A percentile compares a stretch with the other conserved stretches of the same genome.
Conservation (phyloP, 148 eudicot species). For the Vaccinium corymbosum region DNA sequence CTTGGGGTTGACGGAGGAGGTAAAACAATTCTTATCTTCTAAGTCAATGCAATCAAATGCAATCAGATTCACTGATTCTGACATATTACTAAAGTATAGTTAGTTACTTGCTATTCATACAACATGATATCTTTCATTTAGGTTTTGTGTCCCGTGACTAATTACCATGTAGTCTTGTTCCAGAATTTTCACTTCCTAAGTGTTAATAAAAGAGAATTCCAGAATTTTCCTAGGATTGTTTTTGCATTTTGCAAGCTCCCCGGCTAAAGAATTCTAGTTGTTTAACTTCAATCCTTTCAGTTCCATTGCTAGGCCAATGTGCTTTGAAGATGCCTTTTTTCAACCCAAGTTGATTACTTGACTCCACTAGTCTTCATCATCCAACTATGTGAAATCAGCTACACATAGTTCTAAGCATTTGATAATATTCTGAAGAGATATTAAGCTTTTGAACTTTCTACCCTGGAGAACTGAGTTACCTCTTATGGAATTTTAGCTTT, state of each 20-base stretch:
- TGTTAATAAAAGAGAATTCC: not conserved
- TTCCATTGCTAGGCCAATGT: not conserved
- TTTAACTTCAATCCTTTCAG: not conserved
- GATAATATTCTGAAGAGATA: not conserved
- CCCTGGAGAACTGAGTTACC: not conserved
- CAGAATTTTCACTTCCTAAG: not conserved
- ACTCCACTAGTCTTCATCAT: not conserved
- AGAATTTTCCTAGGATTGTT: constrained; percentile 1
- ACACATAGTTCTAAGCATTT: not conserved
- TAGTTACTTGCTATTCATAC: not conserved
- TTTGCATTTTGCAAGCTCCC: not conserved
- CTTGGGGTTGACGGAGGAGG: constrained; percentile 99
- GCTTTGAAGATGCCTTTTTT: not conserved
- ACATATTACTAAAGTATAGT: not conserved
- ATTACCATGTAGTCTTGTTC: not conserved
- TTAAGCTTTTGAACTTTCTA: not conserved
- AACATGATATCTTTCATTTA: not conserved
- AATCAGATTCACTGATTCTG: not conserved
- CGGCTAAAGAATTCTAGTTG: not conserved
- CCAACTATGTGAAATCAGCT: not conserved
- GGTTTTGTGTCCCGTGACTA: not conserved
- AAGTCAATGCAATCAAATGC: not conserved
- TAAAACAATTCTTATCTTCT: constrained; percentile 19
- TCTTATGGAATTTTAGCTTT: not conserved
- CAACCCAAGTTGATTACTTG: not conserved